Base-by-base conservation (phyloP, 108 stramenopile genomes). In the Nitzschia sp. region DNA sequence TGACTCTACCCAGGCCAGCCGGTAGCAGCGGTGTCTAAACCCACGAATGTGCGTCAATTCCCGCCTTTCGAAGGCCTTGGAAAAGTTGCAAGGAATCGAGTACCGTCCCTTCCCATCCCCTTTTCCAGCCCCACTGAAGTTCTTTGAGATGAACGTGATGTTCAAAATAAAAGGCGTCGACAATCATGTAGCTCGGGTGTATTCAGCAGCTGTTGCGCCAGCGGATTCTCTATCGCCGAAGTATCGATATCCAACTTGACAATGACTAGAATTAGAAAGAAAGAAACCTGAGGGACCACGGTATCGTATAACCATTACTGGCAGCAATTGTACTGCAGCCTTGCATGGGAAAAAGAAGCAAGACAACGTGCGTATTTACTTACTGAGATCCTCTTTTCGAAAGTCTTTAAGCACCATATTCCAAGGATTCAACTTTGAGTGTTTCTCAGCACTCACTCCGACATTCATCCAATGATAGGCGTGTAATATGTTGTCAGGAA, bases 321-420 rank as follows among this genome's bases (percentile, higher is more conserved):
- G n/a, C n/a, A n/a, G n/a, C n/a, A n/a, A n/a, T n/a, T n/a, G n/a
- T n/a, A n/a, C n/a, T n/a, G n/a, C n/a, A n/a, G n/a, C n/a, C n/a
- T n/a, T n/a, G n/a, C n/a, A n/a, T n/a, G n/a, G n/a, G n/a, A n/a
- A n/a, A n/a, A n/a, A n/a, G n/a, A n/a, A n/a, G n/a, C n/a, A n/a
- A n/a, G n/a, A n/a, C n/a, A n/a, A n/a, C n/a, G n/a, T n/a, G n/a
- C n/a, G n/a, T n/a, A 51, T 21, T 4, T 4, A 51, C 49, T 8
- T 46, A 38, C 31, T 25, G 8, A 62, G 26, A 23, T 62, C 61
- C 11, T 62, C 61, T 45, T 62, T 42, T n/a, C 9, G n/a, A 26
- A 25, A 62, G 3, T 42, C 26, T 15, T 45, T 13, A 8, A 46
- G 24, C 42, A 62, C 13, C 31, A 25, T 34, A 23, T 62, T 3